These are phyloP conservation scores for Phyllostachys edulis DNA, from an alignment of 176 grass and related monocot species.

Conservation along the genomic window DNA sequence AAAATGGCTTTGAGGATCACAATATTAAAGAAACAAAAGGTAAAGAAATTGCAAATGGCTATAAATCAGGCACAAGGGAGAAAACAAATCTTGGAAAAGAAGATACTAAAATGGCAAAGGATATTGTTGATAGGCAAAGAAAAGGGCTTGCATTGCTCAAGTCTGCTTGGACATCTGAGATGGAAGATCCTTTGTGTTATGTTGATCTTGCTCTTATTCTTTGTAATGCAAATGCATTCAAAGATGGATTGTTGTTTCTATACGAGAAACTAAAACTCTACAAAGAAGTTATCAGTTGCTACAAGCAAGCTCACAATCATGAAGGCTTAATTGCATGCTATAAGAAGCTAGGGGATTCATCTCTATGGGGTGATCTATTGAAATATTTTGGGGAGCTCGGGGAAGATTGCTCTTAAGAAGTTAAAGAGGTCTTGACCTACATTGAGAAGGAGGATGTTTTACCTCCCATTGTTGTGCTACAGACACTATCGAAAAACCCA, in stretches of 20 bases:
- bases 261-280: conserved; percentile 95
- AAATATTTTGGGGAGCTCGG: conserved; percentile 92
- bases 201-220: conserved; percentile 87
- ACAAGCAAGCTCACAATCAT: conserved; percentile 95
- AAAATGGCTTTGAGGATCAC: conserved; percentile 55
- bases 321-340: conserved; percentile 92
- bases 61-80: too few species aligned
- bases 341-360: conserved; percentile 88
- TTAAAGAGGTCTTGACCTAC: conserved; percentile 91
- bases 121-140: conserved; percentile 60
- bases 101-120: conserved; percentile 47
- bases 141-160: conserved; percentile 85
- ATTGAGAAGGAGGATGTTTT: conserved; percentile 92
- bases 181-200: conserved; percentile 87
- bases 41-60: conserved; percentile 53
- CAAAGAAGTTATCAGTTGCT: conserved; percentile 96
- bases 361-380: conserved; percentile 90
- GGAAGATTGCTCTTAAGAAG: conserved; percentile 95
- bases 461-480: conserved; percentile 86
- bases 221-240: conserved; percentile 87
- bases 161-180: conserved; percentile 78
- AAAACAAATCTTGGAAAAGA: conserved; percentile 39
- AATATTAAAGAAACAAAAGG: conserved; percentile 48
- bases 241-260: conserved; percentile 85
- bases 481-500: conserved; percentile 83